phyloP scores from a whole-genome alignment of 1,284 basidiomycete genomes.

The Hymenochaete sp. region DNA sequence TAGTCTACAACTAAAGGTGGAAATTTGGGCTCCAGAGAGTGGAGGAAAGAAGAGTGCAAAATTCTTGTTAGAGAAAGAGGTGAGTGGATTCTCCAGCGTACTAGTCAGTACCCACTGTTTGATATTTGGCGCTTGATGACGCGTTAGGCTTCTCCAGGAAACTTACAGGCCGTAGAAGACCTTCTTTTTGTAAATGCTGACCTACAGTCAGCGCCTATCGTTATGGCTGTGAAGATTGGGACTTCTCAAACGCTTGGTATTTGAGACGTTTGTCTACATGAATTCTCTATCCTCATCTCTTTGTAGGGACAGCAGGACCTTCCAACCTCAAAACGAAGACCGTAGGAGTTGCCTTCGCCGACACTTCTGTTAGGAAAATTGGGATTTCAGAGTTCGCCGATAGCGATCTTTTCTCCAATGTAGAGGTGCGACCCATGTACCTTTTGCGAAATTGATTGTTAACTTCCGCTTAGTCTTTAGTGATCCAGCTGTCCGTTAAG shows the following conservation, averaged over 20 bases:
- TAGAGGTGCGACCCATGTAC: conserved; percentile 88
- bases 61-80: conserved; percentile 77
- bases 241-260: conserved; percentile 34
- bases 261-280: not conserved
- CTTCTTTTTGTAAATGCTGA: conserved; percentile 84
- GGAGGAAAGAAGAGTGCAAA: conserved; percentile 67
- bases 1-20: conserved; percentile 83
- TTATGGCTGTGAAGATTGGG: conserved; percentile 81
- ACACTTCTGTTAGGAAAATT: conserved; percentile 64
- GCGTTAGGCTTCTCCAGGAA: conserved; percentile 94
- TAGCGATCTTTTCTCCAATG: conserved; percentile 93
- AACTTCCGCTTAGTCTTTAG: conserved; percentile 57
- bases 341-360: conserved; percentile 70
- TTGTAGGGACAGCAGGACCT: conserved; percentile 26
- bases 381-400: conserved; percentile 87
- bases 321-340: conserved; percentile 49
- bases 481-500: conserved; percentile 96
- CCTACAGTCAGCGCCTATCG: conserved; percentile 78
- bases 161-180: conserved; percentile 90
- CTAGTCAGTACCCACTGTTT: conserved; percentile 2
- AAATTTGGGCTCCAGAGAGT: conserved; percentile 79
- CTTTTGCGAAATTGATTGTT: conserved; percentile 32
- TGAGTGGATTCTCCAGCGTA: conserved; percentile 25
- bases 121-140: conserved; percentile 17
- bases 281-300: not conserved